These are phyloP conservation scores for Elsinoe perseae DNA, from an alignment of 2,329 filamentous ascomycete genomes.

Conservation along the genomic window DNA sequence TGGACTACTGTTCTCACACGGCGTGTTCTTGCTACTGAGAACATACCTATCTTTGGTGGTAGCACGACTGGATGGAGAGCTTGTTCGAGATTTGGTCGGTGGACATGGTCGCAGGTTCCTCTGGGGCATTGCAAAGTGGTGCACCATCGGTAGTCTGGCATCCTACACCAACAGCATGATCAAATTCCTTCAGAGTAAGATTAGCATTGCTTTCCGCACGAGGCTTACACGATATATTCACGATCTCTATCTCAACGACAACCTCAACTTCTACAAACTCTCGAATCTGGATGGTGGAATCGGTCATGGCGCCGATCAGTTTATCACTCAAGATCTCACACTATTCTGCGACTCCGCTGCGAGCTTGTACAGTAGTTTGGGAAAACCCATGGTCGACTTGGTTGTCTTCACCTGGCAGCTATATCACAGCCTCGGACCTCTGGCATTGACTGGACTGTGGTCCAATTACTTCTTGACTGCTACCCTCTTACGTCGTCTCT, in stretches of 20 bases:
- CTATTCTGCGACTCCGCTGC: conserved; percentile 90
- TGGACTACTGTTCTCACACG: conserved; percentile 79
- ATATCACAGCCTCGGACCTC: conserved; percentile 78
- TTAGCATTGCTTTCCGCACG: conserved; percentile 95
- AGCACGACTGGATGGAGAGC: conserved; percentile 86
- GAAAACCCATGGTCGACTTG: conserved; percentile 96
- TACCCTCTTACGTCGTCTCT: conserved; percentile 76
- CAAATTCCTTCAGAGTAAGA: conserved; percentile 95
- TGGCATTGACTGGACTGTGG: conserved; percentile 77
- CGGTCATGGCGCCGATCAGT: conserved; percentile 87
- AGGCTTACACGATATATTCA: conserved; percentile 93
- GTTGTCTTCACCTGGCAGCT: conserved; percentile 98
- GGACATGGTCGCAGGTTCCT: conserved; percentile 84
- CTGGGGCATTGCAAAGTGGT: conserved; percentile 89
- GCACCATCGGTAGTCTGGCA: conserved; percentile 82
- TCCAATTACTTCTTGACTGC: conserved; percentile 94
- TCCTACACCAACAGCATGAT: conserved; percentile 99
- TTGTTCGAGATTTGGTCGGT: conserved; percentile 91
- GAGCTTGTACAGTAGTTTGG: conserved; percentile 86
- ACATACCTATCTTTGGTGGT: conserved; percentile 93
- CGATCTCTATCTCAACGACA: conserved; percentile 89
- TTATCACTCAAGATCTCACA: conserved; percentile 93
- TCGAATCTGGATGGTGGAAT: conserved; percentile 88
- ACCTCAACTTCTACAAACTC: conserved; percentile 93
- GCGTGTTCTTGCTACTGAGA: conserved; percentile 78